phyloP scores from a whole-genome alignment of 768 basidiomycete species.

The Termitomyces sp. region DNA sequence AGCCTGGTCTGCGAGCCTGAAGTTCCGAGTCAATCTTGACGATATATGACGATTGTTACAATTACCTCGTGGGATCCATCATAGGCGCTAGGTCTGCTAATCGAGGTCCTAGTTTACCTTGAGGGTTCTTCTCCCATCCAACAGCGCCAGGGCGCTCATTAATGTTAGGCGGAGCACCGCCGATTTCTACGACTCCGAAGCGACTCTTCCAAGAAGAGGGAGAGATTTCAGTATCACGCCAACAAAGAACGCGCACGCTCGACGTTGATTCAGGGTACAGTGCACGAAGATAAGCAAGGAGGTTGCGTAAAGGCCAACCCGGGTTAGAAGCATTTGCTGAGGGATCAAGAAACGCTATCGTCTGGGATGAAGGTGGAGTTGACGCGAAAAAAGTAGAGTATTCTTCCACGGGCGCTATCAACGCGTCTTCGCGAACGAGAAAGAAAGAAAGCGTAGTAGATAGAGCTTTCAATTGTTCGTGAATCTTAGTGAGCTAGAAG shows the following conservation, averaged over 20 bases:
- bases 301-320: conserved; percentile 92
- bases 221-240: conserved; percentile 63
- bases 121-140: conserved; percentile 93
- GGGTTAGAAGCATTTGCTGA: conserved; percentile 71
- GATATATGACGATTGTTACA: neutral
- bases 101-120: conserved; percentile 83
- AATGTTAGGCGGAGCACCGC: conserved; percentile 13
- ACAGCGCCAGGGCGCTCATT: conserved; percentile 55
- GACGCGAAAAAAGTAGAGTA: conserved; percentile 54
- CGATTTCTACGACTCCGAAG: conserved; percentile 45
- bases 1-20: conserved; percentile 88
- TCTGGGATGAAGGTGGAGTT: conserved; percentile 20
- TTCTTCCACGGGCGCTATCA: conserved; percentile 51
- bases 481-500: conserved; percentile 48
- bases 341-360: conserved; percentile 77
- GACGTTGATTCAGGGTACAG: conserved; percentile 46
- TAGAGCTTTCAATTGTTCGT: conserved; percentile 38
- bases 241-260: conserved; percentile 64
- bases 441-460: conserved; percentile 50
- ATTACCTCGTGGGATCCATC: conserved; percentile 87
- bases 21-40: neutral
- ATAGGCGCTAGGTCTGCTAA: conserved; percentile 89
- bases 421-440: conserved; percentile 41
- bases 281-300: conserved; percentile 74
- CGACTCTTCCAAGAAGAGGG: conserved; percentile 54